Evolutionary conservation across 2,329 filamentous ascomycete species (phyloP).

Genomic region (Fonsecaea multimorphosa): DNA sequence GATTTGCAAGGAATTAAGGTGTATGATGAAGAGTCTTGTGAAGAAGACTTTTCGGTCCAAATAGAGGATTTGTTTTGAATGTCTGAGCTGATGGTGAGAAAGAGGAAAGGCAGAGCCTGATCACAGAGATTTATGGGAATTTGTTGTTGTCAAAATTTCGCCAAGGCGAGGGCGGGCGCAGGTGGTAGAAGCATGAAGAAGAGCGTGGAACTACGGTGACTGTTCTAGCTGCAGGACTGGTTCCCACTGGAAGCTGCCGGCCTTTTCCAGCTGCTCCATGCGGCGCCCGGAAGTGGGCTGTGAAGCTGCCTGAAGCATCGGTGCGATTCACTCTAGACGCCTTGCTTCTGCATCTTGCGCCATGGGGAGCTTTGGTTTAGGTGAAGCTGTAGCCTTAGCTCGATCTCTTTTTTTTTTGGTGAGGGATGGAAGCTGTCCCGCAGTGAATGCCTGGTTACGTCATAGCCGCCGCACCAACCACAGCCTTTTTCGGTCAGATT

Average conservation of each 20-base stretch:
- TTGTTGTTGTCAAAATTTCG: slow-evolving; percentile 12
- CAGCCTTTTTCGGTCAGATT: background rate
- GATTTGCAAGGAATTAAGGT: slow-evolving; percentile 11
- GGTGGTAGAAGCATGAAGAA: slow-evolving; percentile 15
- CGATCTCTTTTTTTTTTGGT: background rate
- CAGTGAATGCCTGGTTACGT: slow-evolving; percentile 1
- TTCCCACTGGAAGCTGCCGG: slow-evolving; percentile 19
- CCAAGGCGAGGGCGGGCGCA: slow-evolving; percentile 17
- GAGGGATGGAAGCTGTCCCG: slow-evolving; percentile 15
- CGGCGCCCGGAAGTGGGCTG: slow-evolving; percentile 3
- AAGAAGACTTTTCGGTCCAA: slow-evolving; percentile 19
- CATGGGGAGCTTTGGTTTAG: background rate
- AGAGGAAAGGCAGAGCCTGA: slow-evolving; percentile 7
- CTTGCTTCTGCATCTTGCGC: background rate
- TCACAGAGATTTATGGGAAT: slow-evolving; percentile 18
- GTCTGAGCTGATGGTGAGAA: slow-evolving; percentile 29
- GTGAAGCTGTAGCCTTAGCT: background rate
- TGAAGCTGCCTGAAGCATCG: slow-evolving; percentile 10
- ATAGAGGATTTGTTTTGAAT: background rate
- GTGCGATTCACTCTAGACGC: background rate
- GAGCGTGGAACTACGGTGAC: slow-evolving; percentile 14
- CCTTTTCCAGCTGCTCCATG: slow-evolving; percentile 9
- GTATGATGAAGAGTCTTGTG: slow-evolving; percentile 16
- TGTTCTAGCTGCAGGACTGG: slow-evolving; percentile 12
- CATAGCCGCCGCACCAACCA: background rate